These are phyloP conservation scores for Purpureocillium lavendulum DNA, from an alignment of 2,329 filamentous ascomycete species.

Conservation along the genomic window DNA sequence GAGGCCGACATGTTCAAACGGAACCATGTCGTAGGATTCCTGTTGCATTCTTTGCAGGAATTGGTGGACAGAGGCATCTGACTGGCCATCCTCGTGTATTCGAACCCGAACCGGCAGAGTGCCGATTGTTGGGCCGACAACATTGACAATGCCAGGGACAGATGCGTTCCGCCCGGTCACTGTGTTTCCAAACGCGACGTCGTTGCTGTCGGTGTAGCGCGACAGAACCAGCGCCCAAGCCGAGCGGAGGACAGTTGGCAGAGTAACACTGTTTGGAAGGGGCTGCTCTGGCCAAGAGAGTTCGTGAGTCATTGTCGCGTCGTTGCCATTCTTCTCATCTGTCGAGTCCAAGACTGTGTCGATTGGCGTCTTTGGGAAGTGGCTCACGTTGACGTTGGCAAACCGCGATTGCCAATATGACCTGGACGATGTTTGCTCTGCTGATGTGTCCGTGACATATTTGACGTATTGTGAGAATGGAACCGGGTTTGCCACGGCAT, in stretches of 20 bases:
- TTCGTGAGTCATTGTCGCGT: neutral
- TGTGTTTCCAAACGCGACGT: slow-evolving; percentile 17
- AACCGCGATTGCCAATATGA: neutral
- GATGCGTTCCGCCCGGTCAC: slow-evolving; percentile 18
- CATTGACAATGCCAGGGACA: slow-evolving; percentile 15
- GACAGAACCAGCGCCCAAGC: slow-evolving; percentile 16
- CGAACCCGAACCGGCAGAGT: slow-evolving; percentile 17
- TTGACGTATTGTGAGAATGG: slow-evolving; percentile 5
- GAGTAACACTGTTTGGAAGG: neutral
- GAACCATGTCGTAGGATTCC: slow-evolving; percentile 3
- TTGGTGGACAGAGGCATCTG: slow-evolving; percentile 4
- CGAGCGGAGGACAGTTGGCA: slow-evolving; percentile 14
- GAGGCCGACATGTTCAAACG: slow-evolving; percentile 12
- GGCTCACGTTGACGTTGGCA: neutral
- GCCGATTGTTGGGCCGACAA: slow-evolving; percentile 20
- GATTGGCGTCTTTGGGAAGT: neutral
- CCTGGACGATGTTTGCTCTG: neutral
- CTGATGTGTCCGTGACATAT: neutral
- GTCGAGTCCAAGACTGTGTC: neutral
- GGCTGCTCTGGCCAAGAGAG: neutral
- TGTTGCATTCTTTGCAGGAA: slow-evolving; percentile 9
- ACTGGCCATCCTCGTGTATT: slow-evolving; percentile 1
- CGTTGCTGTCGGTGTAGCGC: slow-evolving; percentile 9
- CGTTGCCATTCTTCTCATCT: neutral
- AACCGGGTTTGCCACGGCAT: neutral